Base-by-base conservation (phyloP, 495 filamentous ascomycete genomes). In the Penicillium canescens region DNA sequence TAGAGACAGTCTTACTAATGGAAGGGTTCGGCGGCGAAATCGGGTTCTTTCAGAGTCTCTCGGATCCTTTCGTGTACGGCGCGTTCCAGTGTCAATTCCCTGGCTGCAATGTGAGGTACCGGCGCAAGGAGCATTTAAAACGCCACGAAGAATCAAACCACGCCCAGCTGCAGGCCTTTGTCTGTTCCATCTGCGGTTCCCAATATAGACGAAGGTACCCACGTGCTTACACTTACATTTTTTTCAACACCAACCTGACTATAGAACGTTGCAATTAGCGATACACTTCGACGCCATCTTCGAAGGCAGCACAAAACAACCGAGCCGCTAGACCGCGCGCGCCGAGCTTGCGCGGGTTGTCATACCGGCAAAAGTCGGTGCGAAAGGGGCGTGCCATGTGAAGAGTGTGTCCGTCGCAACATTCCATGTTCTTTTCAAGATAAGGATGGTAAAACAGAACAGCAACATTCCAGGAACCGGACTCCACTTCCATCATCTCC, bases 241-340 rank as follows among this genome's bases (percentile, higher is more conserved):
- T 49, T 33, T 23, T 3, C 23, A 13, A 44, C 34, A 35, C 3
- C 24, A 3, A 39, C 18, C 42, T 42, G 34, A 50, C 34, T 10
- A 9, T 5, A 26, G 18, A 36, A 44, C n/a, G 0, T 31, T 42
- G 1, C 38, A 28, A 11, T 10, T 16, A 71, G 68, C 50, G 68
- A 71, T 34, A 67, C 63, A 20, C 57, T 71, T 38, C 66, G 61
- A 31, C 65, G 65, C 13, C 68, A 71, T 53, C 4, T 65, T 3
- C 55, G 44, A 31, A 16, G 33, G 42, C 23, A 42, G 3, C 68
- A 71, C 39, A 35, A 56, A 23, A 46, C 43, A 34, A 53, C 12
- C 7, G 61, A 65, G 21, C 63, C 61, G n/a, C 26, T 37, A 6
- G 31, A 40, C 21, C 63, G 55, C 14, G 46, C 53, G 28, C 20